Base-by-base conservation (phyloP, 2,329 filamentous ascomycete species). In the Epichloe aotearoae region DNA sequence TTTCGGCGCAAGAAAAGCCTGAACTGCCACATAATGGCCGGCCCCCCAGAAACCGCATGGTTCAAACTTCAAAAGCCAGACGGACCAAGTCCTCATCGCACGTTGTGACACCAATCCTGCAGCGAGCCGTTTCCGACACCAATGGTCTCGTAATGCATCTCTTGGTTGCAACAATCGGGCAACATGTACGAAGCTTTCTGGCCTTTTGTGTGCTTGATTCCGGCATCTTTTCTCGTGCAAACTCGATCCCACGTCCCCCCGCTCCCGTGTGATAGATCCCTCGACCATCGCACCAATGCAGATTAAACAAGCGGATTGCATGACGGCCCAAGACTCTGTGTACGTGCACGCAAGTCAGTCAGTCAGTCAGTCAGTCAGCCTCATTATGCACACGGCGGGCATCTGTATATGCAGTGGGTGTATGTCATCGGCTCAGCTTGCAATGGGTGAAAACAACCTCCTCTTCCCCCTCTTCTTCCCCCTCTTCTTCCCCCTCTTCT, bases 121-220 rank as follows among this genome's bases (percentile, higher is more conserved):
- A 56, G 55, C 55, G 50, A 58, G 60, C 66, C 65, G 58, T 56
- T 56, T 62, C 59, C 60, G 58, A 64, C 63, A 62, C 64, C 57
- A 62, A 66, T 57, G 60, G 56, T 58, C 63, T 68, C 63, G 66
- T 65, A 67, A 64, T 64, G 52, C 49, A 45, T n/a, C 23, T 49
- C 46, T 39, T 39, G 20, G 33, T 43, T n/a, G 33, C 30, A 20
- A 17, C 6, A 15, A 39, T 41, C 17, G 17, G 37, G 30, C 19
- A 36, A 23, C 15, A 10, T 19, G 42, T 20, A 46, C 19, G 17
- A 26, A 20, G 17, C 17, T 10, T 17, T 38, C 17, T 44, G 33
- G 20, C 12, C 42, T 1, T 1, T 38, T 44, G 40, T 44, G 17
- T 37, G 43, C 39, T 38, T 14, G 33, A 10, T 4, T 26, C n/a